Evolutionary conservation across 2,329 filamentous ascomycete genomes (phyloP).

Genomic region (Karstenula rhodostoma): DNA sequence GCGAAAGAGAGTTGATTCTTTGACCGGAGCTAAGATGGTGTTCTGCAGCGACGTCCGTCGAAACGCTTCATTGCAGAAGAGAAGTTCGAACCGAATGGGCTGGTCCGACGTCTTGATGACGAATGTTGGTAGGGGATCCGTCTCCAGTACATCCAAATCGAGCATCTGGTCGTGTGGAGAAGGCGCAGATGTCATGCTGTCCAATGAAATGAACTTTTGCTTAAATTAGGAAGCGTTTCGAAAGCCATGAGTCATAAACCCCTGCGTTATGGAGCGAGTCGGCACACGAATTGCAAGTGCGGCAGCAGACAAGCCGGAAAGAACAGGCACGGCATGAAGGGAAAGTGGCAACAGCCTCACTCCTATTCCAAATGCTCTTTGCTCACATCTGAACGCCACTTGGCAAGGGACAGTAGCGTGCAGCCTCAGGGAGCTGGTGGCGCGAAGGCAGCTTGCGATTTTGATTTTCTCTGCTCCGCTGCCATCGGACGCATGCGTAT

Average conservation of each 20-base stretch:
- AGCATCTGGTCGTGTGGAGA: conserved; percentile 16
- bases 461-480: background rate
- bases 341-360: background rate
- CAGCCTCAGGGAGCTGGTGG: background rate
- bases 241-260: background rate
- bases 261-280: background rate
- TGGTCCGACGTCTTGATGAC: conserved; percentile 25
- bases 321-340: background rate
- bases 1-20: conserved; percentile 33
- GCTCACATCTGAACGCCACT: background rate
- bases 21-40: conserved; percentile 18
- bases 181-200: conserved; percentile 1
- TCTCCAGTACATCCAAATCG: conserved; percentile 34
- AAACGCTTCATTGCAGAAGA: conserved; percentile 36
- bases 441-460: background rate
- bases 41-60: conserved; percentile 19
- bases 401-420: background rate
- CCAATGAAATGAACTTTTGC: no score
- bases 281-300: background rate
- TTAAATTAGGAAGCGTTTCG: background rate
- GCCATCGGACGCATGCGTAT: background rate
- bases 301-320: background rate
- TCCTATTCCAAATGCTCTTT: background rate
- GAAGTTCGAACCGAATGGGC: conserved; percentile 27
- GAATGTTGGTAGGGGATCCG: conserved; percentile 33